Evolutionary conservation across 345 rosid genomes (phyloP).

Genomic region (Corymbia maculata): DNA sequence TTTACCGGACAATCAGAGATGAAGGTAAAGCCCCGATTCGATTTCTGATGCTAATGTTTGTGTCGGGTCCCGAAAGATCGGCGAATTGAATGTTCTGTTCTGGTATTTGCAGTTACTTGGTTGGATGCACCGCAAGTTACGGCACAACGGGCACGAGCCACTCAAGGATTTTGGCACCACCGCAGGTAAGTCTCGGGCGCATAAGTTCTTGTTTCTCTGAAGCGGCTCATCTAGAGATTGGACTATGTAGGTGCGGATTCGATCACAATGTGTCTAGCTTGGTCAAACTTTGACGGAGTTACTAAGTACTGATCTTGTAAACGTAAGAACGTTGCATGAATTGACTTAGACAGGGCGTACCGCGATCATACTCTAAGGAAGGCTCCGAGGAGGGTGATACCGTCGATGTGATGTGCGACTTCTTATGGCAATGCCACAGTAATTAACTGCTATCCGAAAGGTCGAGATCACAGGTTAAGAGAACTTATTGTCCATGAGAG

Average conservation of each 20-base stretch:
- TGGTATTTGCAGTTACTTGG: constrained; percentile 54
- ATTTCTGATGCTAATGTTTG: not conserved
- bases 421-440: not conserved
- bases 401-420: not conserved
- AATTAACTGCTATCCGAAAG: not conserved
- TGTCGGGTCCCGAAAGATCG: not conserved
- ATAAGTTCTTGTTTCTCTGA: not conserved
- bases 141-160: constrained; percentile 48
- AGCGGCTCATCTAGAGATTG: not conserved
- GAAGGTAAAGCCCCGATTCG: constrained; percentile 29
- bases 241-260: not conserved
- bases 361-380: not conserved
- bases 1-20: constrained; percentile 15
- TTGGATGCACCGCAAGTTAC: constrained; percentile 83
- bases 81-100: not conserved
- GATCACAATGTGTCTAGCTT: not conserved
- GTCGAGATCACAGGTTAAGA: not conserved
- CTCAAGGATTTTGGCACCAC: constrained; percentile 42
- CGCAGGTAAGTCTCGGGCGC: not conserved
- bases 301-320: not conserved
- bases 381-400: not conserved
- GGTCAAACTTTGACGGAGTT: not conserved
- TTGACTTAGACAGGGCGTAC: not conserved
- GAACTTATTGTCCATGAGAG: not conserved
- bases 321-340: not conserved